Percentiles rank a stretch among this genome's conserved stretches.
Evolutionary conservation across 164 flowering plant genomes (phyloP).

Genomic region (Cinnamomum micranthum): DNA sequence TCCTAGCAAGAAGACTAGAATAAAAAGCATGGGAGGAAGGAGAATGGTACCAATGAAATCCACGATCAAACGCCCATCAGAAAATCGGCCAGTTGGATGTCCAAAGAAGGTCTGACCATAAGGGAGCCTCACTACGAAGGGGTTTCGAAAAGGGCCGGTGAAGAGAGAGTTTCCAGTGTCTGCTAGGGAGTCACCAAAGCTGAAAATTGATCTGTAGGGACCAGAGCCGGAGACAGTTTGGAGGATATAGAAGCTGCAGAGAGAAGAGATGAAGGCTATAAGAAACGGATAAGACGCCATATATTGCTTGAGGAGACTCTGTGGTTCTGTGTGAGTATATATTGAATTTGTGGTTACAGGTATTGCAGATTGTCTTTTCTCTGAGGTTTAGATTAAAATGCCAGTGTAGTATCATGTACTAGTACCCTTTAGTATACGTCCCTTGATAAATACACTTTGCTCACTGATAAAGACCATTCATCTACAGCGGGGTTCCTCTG

Average conservation of each 20-base stretch:
- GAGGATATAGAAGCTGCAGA: not conserved
- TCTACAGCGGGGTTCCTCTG: no score
- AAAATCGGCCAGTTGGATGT: constrained; percentile 30
- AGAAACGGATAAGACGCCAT: constrained; percentile 2
- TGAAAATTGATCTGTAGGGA: constrained; percentile 8
- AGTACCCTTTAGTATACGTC: no score
- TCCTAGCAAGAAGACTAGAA: not conserved
- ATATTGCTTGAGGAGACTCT: not conserved
- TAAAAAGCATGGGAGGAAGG: not conserved
- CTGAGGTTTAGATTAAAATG: no score
- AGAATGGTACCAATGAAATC: constrained; percentile 29
- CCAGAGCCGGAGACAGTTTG: not conserved
- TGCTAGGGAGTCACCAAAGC: constrained; percentile 13
- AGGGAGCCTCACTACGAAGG: constrained; percentile 11
- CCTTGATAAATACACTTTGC: no score
- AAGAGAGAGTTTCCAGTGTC: constrained; percentile 16
- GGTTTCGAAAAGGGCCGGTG: not conserved
- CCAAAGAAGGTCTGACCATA: constrained; percentile 40
- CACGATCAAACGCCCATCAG: constrained; percentile 31
- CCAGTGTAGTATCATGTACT: no score
- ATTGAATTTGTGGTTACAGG: no score
- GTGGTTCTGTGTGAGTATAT: no score
- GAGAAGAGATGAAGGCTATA: not conserved
- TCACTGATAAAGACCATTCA: no score
- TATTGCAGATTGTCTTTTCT: no score